Evolutionary conservation across 495 filamentous ascomycete species (phyloP), one percentile per base, ranked within the genome.

Genomic region (Diplogelasinospora grovesii): DNA sequence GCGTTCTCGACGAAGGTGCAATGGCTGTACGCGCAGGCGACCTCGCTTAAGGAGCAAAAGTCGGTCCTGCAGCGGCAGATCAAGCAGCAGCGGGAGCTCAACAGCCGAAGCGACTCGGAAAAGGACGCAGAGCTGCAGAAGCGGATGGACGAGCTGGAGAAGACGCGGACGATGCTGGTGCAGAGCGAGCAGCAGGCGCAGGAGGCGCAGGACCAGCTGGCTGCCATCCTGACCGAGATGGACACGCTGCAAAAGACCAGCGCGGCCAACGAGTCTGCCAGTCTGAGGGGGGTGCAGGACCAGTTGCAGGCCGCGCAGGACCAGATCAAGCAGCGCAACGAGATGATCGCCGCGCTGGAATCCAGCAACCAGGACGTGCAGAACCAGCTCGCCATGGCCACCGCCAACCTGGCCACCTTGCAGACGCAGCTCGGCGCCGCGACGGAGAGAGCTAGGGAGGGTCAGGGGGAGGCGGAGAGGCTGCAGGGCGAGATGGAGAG

Each of bases 31-130:
- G 68, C 62, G 19, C 76, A 75, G 39, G 72, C 75, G 10, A 74
- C 74, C 6, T 63, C 69, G n/a, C 63, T 94, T 16, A 74, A 83
- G 25, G 86, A 95, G 46, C 86, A 95, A 48, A 89, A 94, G 59
- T 74, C 74, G 34, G 89, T 89, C 13, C 63, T 95, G 16, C 81
- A 84, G 45, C 79, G 86, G 3, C 88, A 96, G 49, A 86, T 95
- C 49, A 87, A 93, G 63, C 86, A 94, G 56, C 89, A 96, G 61
- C 81, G 87, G 27, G 86, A 92, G 52, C 73, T 94, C 36, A 92
- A 89, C 56, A 85, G 70, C 71, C 70, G 68, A 47, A 71, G 68
- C 36, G 76, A 75, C 33, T 65, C 69, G 2, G 77, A 81, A 42
- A 82, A 81, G 43, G 74, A 77, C 42, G 69, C 71, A 15, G 75